Base-by-base conservation (phyloP, 164 flowering plant species). In the Echeveria elegans region DNA sequence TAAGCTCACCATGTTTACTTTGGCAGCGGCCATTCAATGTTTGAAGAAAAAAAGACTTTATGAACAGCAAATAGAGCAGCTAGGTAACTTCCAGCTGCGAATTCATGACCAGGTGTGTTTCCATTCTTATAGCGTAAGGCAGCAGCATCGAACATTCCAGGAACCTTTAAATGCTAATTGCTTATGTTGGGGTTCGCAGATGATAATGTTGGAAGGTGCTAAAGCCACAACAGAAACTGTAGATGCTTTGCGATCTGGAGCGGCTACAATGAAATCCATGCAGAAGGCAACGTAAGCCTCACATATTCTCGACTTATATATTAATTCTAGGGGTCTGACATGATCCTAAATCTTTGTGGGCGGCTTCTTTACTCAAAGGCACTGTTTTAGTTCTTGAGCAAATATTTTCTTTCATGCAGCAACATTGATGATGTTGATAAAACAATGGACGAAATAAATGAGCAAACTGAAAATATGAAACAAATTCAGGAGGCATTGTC, bases 141-240 rank as follows among this genome's bases (percentile, higher is more conserved):
- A 26, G 6, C 31, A 1, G 18, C 31, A 11, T 53, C 6, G 31
- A 18, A 31, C 12, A 9, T 53, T 53, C 60, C 31, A 53, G 18
- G 7, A 11, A 30, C 26, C 18, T 21, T 53, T 53, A 10, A 26
- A 53, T 24, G 2, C 7, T 24, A 10, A 24, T 26, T 53, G 31
- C 31, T 53, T 53, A 26, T 14, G 16, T 4, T 28, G 30, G 60
- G 52, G 21, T 4, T 52, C 60, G 43, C 76, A 88, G 93, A 88
- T 85, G 87, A 88, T 90, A 64, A 75, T 84, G 87, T 67, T 86
- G 64, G 89, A 88, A 77, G 90, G 92, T 69, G 93, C 93, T 62
- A 88, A 89, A 81, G 89, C 88, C 37, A 87, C 96, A 8, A 83
- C 87, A 1, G 90, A 86, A 74, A 85, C 88, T 73, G 89, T 83